A percentile compares a stretch with the other conserved stretches of the same genome.
phyloP scores from a whole-genome alignment of 768 basidiomycete species.

The Macrolepiota fuliginosa region DNA sequence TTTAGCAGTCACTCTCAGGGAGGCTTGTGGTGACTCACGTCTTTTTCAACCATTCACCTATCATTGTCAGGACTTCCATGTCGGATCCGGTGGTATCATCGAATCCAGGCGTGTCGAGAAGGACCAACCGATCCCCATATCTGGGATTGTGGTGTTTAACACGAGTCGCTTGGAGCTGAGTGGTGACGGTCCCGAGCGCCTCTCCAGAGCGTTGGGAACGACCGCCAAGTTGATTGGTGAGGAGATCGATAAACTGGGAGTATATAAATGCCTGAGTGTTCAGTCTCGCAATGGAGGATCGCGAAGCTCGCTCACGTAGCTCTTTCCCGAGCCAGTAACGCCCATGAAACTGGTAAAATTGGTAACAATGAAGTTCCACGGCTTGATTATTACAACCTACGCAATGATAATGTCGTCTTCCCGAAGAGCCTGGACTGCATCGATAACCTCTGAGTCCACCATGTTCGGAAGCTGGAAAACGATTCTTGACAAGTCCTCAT shows the following conservation, averaged over 20 bases:
- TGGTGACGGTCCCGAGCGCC: slow-evolving; percentile 34
- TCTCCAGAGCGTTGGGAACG: slow-evolving; percentile 13
- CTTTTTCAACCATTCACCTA: slow-evolving; percentile 15
- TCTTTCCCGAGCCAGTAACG: slow-evolving; percentile 24
- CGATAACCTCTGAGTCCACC: not conserved
- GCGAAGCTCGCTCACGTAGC: slow-evolving; percentile 15
- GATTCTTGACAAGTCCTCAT: too few species aligned
- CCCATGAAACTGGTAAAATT: slow-evolving; percentile 22
- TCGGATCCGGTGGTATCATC: slow-evolving; percentile 29
- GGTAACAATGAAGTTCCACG: not conserved
- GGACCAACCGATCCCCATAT: slow-evolving; percentile 21
- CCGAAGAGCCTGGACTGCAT: slow-evolving; percentile 5
- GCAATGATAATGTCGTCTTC: slow-evolving; percentile 22
- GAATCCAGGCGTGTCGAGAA: slow-evolving; percentile 38
- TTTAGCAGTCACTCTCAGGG: not conserved
- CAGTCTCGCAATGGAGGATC: not conserved
- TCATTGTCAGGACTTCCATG: slow-evolving; percentile 12
- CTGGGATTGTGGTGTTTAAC: slow-evolving; percentile 17
- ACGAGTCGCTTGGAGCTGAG: slow-evolving; percentile 28
- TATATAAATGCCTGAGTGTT: not conserved
- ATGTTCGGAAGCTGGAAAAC: too few species aligned
- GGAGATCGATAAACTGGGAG: slow-evolving; percentile 23
- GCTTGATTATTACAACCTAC: slow-evolving; percentile 9
- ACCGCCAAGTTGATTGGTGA: slow-evolving; percentile 10
- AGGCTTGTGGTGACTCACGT: slow-evolving; percentile 1